phyloP scores from a whole-genome alignment of 1,284 basidiomycete genomes.

The Dichomitus squalens region DNA sequence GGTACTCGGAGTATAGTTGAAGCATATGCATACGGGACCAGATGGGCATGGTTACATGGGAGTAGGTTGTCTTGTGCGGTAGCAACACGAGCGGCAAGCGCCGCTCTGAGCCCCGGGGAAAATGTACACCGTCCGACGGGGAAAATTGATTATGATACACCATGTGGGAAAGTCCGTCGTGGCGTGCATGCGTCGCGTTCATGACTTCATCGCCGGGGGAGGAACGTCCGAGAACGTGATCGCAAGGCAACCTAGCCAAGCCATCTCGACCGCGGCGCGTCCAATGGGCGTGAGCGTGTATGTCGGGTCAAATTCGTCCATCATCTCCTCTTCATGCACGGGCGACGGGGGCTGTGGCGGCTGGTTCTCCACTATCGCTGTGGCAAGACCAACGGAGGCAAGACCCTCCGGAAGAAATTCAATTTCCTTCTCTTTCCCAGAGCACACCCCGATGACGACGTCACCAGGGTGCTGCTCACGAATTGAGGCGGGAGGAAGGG shows the following conservation, averaged over 20 bases:
- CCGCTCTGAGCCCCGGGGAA: background rate
- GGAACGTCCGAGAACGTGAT: slow-evolving; percentile 55
- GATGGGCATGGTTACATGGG: slow-evolving; percentile 11
- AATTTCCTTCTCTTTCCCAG: slow-evolving; percentile 62
- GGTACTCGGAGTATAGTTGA: slow-evolving; percentile 1
- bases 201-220: slow-evolving; percentile 17
- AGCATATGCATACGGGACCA: slow-evolving; percentile 8
- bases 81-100: background rate
- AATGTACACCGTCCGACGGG: slow-evolving; percentile 6
- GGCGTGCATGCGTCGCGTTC: slow-evolving; percentile 1
- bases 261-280: slow-evolving; percentile 77
- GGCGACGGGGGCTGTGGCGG: slow-evolving; percentile 26
- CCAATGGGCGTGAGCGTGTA: slow-evolving; percentile 69
- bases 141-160: slow-evolving; percentile 20
- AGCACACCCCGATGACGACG: slow-evolving; percentile 62
- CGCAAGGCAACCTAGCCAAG: slow-evolving; percentile 78
- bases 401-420: slow-evolving; percentile 73
- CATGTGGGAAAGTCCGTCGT: slow-evolving; percentile 11
- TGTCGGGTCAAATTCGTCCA: slow-evolving; percentile 40
- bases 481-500: slow-evolving; percentile 37
- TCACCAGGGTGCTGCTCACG: slow-evolving; percentile 36
- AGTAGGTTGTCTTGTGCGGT: slow-evolving; percentile 5
- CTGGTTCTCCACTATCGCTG: slow-evolving; percentile 29
- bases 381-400: slow-evolving; percentile 64
- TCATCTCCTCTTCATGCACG: slow-evolving; percentile 41